Evolutionary conservation across 148 eudicot genomes (phyloP), one percentile per base, ranked within the genome.

Genomic region (Rhododendron griersonianum): DNA sequence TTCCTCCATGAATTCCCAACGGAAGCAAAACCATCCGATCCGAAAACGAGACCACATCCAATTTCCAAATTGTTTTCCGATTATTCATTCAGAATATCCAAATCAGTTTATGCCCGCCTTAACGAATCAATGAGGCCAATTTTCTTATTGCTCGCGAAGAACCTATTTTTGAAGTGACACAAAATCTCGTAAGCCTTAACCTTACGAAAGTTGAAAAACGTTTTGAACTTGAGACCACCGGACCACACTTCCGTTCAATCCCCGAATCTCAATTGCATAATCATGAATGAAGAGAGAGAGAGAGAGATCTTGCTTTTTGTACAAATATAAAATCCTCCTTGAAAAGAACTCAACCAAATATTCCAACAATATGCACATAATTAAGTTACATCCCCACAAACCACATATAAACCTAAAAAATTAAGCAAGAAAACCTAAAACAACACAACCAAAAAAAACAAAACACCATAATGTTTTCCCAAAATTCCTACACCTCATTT

Each of bases 401-500:
- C 50, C 25, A 77, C 50, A 44, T 16, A 76, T 16, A 76, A 35
- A 76, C 13, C 79, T 71, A 71, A 71, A 30, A 30, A 71, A 71
- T 23, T n/a, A 25, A 63, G 28, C 3, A 63, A 25, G 65, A 25
- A 10, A 65, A 57, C 63, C 63, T 57, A 9, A 63, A 63, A 71
- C 7, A 11, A 30, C 37, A 71, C 14, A 71, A 28, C 4, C 4
- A 14, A 28, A 16, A 21, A 45, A 45, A 23, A 78, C 23, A 48
- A 79, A 25, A 47, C 14, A 45, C 81, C 25, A 18, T 41, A 41
- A 41, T 50, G 9, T 81, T 33, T 81, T 35, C 13, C 41, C 47
- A 57, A 80, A 50, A 51, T 50, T 80, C 63, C 51, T 80, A 81
- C 30, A 35, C 83, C 80, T 53, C 81, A 74, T 28, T 84, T 84